Percentiles rank a stretch among this genome's conserved stretches.
Conservation (phyloP, 2,329 filamentous ascomycete species). For the Diaporthe caulivora region DNA sequence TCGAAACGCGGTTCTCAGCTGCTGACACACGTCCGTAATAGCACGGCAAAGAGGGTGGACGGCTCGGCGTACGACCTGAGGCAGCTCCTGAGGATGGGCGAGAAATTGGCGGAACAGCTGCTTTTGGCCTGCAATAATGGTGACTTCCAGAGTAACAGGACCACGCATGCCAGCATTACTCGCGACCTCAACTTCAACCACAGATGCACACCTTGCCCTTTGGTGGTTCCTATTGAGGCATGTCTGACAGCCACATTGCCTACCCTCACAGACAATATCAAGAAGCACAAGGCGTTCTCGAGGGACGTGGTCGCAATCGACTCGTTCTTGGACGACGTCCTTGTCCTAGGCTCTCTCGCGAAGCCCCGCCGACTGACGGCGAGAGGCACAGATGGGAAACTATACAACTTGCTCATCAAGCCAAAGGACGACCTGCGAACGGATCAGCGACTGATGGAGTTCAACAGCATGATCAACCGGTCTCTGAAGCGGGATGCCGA, state of each 20-base stretch:
- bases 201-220: constrained; percentile 82
- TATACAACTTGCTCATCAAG: constrained; percentile 93
- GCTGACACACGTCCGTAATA: constrained; percentile 61
- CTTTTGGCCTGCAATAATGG: constrained; percentile 84
- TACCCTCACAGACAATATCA: constrained; percentile 76
- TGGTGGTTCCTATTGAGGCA: constrained; percentile 91
- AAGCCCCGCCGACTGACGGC: constrained; percentile 92
- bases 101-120: constrained; percentile 86
- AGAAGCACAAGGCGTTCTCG: constrained; percentile 88
- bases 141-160: constrained; percentile 76
- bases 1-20: constrained; percentile 65
- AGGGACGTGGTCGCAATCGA: constrained; percentile 87
- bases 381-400: constrained; percentile 87
- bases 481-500: constrained; percentile 93
- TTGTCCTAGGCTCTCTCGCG: constrained; percentile 91
- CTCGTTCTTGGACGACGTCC: constrained; percentile 85
- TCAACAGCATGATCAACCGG: constrained; percentile 97
- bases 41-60: constrained; percentile 63
- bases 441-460: constrained; percentile 98
- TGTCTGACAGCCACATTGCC: constrained; percentile 88
- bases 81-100: constrained; percentile 79
- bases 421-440: constrained; percentile 98
- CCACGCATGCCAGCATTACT: constrained; percentile 77
- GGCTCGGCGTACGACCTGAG: constrained; percentile 71
- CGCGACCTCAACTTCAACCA: constrained; percentile 87